phyloP scores from a whole-genome alignment of 257 asterid species.

The Henckelia pumila region DNA sequence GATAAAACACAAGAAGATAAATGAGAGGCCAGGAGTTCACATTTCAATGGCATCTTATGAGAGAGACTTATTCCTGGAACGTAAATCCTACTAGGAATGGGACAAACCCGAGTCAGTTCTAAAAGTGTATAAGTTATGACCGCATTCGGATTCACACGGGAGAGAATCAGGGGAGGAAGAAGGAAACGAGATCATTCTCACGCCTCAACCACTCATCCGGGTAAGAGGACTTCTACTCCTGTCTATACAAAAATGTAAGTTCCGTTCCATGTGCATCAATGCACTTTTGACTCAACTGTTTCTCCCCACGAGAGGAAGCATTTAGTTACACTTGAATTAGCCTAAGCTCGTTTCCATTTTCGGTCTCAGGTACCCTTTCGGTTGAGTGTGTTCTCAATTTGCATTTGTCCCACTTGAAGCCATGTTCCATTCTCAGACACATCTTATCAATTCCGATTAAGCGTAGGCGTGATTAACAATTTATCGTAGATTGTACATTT shows the following conservation, averaged over 20 bases:
- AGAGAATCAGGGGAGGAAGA: not conserved
- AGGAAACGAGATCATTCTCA: not conserved
- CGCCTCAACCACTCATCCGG: not conserved
- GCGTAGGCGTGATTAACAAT: not conserved
- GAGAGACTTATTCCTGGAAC: not conserved
- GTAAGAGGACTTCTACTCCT: not conserved
- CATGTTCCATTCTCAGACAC: not conserved
- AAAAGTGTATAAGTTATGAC: not conserved
- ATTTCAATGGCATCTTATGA: not conserved
- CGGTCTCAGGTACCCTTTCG: not conserved
- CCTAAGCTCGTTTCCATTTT: not conserved
- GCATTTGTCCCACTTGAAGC: not conserved
- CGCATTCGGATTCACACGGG: not conserved
- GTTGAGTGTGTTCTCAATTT: not conserved
- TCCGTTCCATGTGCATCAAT: not conserved
- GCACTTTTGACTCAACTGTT: not conserved
- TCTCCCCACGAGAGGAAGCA: not conserved
- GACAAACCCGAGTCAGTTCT: too few species aligned
- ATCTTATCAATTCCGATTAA: not conserved
- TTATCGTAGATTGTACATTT: not conserved
- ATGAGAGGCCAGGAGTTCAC: not conserved
- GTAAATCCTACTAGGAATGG: not conserved
- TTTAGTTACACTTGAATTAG: not conserved
- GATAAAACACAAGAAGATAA: not conserved
- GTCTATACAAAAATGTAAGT: not conserved